Conservation (phyloP, 192 early-diverging fungal genomes). For the Rhizophagus sp. region DNA sequence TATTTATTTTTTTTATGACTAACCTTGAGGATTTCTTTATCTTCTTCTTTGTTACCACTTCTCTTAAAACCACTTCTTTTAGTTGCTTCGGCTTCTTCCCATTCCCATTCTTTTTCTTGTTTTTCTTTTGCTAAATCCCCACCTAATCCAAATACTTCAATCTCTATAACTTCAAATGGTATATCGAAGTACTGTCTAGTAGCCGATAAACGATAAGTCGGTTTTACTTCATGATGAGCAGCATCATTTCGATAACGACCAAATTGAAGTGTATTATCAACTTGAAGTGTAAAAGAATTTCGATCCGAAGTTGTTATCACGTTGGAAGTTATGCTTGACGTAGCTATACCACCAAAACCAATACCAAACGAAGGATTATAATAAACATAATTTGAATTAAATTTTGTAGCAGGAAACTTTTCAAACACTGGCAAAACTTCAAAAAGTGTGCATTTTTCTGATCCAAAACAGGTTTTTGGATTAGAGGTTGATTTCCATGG, state of each 20-base stretch:
- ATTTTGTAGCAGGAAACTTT: slow-evolving; percentile 38
- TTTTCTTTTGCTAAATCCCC: slow-evolving; percentile 39
- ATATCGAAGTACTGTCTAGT: slow-evolving; percentile 33
- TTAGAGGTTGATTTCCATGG: slow-evolving; percentile 46
- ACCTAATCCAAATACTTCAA: slow-evolving; percentile 59
- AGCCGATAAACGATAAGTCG: slow-evolving; percentile 33
- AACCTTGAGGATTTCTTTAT: slow-evolving; percentile 17
- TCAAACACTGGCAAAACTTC: slow-evolving; percentile 53
- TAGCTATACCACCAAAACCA: slow-evolving; percentile 34
- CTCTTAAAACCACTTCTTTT: background rate
- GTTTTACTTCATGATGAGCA: background rate
- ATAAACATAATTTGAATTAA: slow-evolving; percentile 34
- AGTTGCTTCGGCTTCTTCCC: slow-evolving; percentile 49
- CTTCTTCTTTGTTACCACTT: background rate
- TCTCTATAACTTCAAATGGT: slow-evolving; percentile 44
- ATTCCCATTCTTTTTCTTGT: slow-evolving; percentile 51
- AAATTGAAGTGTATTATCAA: slow-evolving; percentile 51
- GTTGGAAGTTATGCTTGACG: slow-evolving; percentile 11
- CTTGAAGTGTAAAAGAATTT: slow-evolving; percentile 41
- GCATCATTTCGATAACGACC: slow-evolving; percentile 47
- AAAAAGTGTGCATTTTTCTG: slow-evolving; percentile 45
- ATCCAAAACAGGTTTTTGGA: slow-evolving; percentile 51
- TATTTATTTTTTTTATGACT: background rate
- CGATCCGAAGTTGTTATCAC: slow-evolving; percentile 32
- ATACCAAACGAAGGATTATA: slow-evolving; percentile 39